These are phyloP conservation scores for Ziziphus jujuba DNA, from an alignment of 306 rosid genomes.

Conservation along the genomic window DNA sequence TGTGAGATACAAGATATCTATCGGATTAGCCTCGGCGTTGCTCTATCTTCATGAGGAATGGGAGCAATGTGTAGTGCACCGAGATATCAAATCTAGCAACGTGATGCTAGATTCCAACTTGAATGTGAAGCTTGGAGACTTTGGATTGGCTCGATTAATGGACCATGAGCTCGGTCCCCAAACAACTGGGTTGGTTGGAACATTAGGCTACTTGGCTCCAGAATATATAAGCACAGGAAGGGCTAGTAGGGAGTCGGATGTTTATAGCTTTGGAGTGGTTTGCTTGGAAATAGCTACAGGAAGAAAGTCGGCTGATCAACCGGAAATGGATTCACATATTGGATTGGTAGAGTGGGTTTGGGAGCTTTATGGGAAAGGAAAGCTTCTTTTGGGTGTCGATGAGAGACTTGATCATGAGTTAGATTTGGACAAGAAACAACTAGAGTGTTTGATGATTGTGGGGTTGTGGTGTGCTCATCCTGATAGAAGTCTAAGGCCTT, in stretches of 20 bases:
- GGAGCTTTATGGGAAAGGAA: slow-evolving; percentile 17
- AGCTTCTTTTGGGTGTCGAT: background rate
- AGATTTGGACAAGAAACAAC: background rate
- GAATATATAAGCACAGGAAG: slow-evolving; percentile 16
- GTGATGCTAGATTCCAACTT: slow-evolving; percentile 17
- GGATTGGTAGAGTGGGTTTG: slow-evolving; percentile 19
- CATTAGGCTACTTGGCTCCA: slow-evolving; percentile 18
- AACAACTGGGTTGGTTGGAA: slow-evolving; percentile 14
- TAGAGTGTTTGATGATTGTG: slow-evolving; percentile 8
- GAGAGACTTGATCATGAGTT: background rate
- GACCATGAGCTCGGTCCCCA: slow-evolving; percentile 8
- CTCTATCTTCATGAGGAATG: slow-evolving; percentile 19
- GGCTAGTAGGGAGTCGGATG: too few relatives aligned
- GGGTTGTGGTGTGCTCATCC: slow-evolving; percentile 25
- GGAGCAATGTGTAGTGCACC: slow-evolving; percentile 16
- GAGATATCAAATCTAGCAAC: slow-evolving; percentile 21
- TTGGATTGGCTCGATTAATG: slow-evolving; percentile 13
- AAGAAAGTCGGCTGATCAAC: too few relatives aligned
- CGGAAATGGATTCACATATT: background rate
- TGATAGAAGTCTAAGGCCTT: slow-evolving; percentile 2
- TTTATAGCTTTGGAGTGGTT: too few relatives aligned
- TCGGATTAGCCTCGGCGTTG: slow-evolving; percentile 17
- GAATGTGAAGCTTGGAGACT: slow-evolving; percentile 21
- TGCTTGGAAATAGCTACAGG: slow-evolving; percentile 17
- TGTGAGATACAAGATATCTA: slow-evolving; percentile 10